phyloP scores from a whole-genome alignment of 2,329 filamentous ascomycete genomes.

The Calonectria henricotiae region DNA sequence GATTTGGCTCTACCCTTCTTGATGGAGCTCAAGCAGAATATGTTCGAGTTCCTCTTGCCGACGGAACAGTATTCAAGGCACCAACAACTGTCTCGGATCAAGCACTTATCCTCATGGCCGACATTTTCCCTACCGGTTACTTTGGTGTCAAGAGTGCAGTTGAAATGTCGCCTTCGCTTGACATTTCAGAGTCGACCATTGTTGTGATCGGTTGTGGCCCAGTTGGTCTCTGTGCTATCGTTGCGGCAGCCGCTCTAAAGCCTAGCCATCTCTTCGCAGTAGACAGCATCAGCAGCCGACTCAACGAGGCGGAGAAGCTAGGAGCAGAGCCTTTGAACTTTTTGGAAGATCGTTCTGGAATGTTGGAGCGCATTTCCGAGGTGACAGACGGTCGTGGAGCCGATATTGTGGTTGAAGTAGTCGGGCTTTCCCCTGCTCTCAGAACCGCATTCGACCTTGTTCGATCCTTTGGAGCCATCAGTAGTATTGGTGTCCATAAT shows the following conservation, averaged over 20 bases:
- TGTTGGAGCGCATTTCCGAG: conserved; percentile 80
- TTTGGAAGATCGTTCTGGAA: conserved; percentile 74
- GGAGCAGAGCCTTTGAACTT: conserved; percentile 91
- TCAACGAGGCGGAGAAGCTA: conserved; percentile 80
- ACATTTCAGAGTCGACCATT: conserved; percentile 72
- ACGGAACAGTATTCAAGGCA: conserved; percentile 83
- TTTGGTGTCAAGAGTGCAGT: conserved; percentile 88
- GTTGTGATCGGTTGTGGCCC: conserved; percentile 90
- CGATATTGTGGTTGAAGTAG: conserved; percentile 89
- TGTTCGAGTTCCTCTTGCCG: conserved; percentile 85
- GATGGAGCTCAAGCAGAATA: conserved; percentile 89
- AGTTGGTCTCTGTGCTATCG: conserved; percentile 87
- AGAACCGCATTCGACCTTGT: conserved; percentile 81
- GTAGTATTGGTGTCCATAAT: conserved; percentile 84
- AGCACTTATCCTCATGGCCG: conserved; percentile 88
- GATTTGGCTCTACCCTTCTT: conserved; percentile 81
- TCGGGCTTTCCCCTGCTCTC: conserved; percentile 79
- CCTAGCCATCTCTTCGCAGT: conserved; percentile 85
- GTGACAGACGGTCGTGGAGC: conserved; percentile 86
- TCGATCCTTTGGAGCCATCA: conserved; percentile 81
- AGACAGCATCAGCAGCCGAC: conserved; percentile 82
- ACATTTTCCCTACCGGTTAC: conserved; percentile 92
- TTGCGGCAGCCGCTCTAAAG: conserved; percentile 81
- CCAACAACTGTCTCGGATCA: conserved; percentile 79
- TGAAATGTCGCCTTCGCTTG: conserved; percentile 66